Evolutionary conservation across 768 basidiomycete species (phyloP), one percentile per base, ranked within the genome.

Genomic region (Clitopilus passeckerianus): DNA sequence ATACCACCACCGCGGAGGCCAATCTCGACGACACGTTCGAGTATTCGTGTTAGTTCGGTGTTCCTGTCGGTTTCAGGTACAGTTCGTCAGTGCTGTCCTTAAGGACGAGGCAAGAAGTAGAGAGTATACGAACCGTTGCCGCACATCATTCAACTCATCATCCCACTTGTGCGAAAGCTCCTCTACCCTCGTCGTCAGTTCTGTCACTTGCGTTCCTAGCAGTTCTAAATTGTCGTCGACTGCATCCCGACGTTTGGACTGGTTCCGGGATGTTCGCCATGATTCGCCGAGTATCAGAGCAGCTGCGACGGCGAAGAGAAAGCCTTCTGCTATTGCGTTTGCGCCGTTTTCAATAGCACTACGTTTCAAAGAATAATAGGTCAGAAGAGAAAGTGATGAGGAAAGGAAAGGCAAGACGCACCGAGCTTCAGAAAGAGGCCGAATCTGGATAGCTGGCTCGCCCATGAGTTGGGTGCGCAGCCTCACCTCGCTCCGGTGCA

Each of bases 331-430:
- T 5, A 94, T 77, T 5, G 86, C 78, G 63, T 93, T 94, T 15
- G 92, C 90, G 20, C 92, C 92, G 64, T 89, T 92, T 60, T 93
- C 90, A 60, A 94, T 89, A 0, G 92, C 92, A 60, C 90, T 91
- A 50, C 3, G 12, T 3, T 20, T 3, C 6, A n/a, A n/a, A 5
- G 20, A 23, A 9, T 30, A n/a, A 18, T 5, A 22, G 3, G 33
- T 20, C 46, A 34, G 41, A 20, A 37, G 37, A 18, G 23, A 4
- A 16, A 10, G 22, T 46, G 14, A 20, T 12, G 30, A 54, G 18
- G 41, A 41, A 57, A 4, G 53, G 20, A 43, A 10, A 4, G 18
- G 46, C 7, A 30, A 55, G 33, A 72, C 83, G 61, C 60, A 91
- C 89, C 81, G 81, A 24, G 84, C 78, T 69, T 93, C 91, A 0